Percentiles rank a stretch among this genome's conserved stretches.
Evolutionary conservation across 2,329 filamentous ascomycete species (phyloP).

Genomic region (Neonectria hederae): DNA sequence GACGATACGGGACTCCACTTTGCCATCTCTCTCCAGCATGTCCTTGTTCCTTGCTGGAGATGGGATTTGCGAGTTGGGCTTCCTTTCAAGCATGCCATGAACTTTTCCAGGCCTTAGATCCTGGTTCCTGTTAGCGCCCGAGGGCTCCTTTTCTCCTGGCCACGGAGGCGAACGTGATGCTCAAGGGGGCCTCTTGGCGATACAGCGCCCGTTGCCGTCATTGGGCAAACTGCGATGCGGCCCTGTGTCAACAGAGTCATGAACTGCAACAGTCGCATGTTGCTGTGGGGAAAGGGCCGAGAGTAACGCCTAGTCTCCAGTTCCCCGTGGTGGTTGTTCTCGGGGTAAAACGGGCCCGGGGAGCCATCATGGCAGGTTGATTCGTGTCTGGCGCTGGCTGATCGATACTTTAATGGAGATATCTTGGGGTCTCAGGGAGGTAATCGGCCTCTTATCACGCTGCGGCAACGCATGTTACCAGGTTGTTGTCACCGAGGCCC

Average conservation of each 20-base stretch:
- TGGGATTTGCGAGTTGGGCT: not conserved
- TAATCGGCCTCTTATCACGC: not conserved
- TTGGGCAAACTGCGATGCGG: not conserved
- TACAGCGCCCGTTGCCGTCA: not conserved
- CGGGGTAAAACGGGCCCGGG: slow-evolving; percentile 28
- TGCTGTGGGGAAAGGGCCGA: slow-evolving; percentile 41
- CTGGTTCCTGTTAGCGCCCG: not conserved
- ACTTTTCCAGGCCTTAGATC: not conserved
- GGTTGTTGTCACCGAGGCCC: not conserved
- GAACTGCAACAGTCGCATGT: slow-evolving; percentile 25
- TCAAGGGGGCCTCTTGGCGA: not conserved
- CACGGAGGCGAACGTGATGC: not conserved
- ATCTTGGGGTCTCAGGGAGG: not conserved
- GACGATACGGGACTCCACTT: not conserved
- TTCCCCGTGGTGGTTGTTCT: slow-evolving; percentile 28
- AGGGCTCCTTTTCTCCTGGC: not conserved
- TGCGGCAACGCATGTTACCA: not conserved
- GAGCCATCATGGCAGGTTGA: not conserved
- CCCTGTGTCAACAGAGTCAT: slow-evolving; percentile 25
- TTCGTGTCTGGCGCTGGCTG: not conserved
- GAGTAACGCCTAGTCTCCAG: slow-evolving; percentile 27
- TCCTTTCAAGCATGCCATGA: not conserved
- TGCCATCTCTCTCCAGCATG: slow-evolving; percentile 1
- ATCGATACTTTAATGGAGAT: not conserved
- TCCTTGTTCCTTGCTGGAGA: not conserved